Conservation (phyloP, 495 filamentous ascomycete genomes). For the Aspergillus nanangensis region DNA sequence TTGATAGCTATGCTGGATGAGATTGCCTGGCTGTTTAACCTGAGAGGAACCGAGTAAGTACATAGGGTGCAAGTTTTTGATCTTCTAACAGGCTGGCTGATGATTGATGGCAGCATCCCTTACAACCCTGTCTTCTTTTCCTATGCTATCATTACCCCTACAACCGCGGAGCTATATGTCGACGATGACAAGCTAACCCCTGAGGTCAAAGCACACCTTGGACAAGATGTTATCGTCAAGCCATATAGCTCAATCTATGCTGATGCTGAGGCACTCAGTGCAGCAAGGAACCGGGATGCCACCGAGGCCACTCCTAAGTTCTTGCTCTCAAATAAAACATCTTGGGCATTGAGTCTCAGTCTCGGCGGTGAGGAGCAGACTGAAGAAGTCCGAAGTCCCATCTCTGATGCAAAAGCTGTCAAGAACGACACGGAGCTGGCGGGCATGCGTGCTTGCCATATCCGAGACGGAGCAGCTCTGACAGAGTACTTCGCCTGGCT, state of each 20-base stretch:
- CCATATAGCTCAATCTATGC: constrained; percentile 83
- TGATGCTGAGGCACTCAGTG: constrained; percentile 62
- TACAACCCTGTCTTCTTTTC: constrained; percentile 99
- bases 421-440: constrained; percentile 91
- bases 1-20: constrained; percentile 81
- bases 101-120: constrained; percentile 59
- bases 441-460: constrained; percentile 92
- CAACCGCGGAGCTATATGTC: constrained; percentile 78
- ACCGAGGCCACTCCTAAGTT: constrained; percentile 56
- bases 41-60: constrained; percentile 83
- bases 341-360: constrained; percentile 86
- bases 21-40: constrained; percentile 96
- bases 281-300: constrained; percentile 30
- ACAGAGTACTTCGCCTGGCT: constrained; percentile 96
- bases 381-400: constrained; percentile 81
- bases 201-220: constrained; percentile 67
- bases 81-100: background rate
- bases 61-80: background rate
- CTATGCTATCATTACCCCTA: constrained; percentile 84
- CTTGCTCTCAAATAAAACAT: constrained; percentile 81
- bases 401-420: constrained; percentile 93
- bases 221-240: constrained; percentile 66
- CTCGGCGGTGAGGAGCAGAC: constrained; percentile 85
- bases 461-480: constrained; percentile 89
- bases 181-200: constrained; percentile 70